Evolutionary conservation across 1,284 basidiomycete genomes (phyloP).

Genomic region (Moesziomyces parantarcticus): DNA sequence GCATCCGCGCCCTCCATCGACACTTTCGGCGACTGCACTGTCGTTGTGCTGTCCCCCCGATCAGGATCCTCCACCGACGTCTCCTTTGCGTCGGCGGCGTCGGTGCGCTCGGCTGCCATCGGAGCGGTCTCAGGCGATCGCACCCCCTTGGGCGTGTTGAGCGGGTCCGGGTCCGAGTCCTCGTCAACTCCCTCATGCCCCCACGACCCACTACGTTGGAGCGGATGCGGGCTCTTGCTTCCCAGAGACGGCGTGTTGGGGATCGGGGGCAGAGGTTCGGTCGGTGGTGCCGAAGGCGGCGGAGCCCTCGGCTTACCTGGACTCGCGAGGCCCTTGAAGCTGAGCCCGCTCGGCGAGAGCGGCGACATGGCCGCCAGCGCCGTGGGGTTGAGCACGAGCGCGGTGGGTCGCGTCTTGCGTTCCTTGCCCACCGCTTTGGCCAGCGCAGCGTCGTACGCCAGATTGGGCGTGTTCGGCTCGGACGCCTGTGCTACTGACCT

Average conservation of each 20-base stretch:
- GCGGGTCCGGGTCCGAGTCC: conserved; percentile 1
- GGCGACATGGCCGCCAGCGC: conserved; percentile 15
- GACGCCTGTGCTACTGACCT: conserved; percentile 10
- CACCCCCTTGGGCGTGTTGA: conserved; percentile 11
- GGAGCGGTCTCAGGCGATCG: background rate
- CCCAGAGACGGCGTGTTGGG: conserved; percentile 41
- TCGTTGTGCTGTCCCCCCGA: no score
- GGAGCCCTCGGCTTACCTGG: conserved; percentile 32
- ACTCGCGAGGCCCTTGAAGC: conserved; percentile 31
- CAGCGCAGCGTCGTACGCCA: conserved; percentile 24
- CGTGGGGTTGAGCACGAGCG: conserved; percentile 28
- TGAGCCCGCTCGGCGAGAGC: conserved; percentile 8
- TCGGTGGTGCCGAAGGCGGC: conserved; percentile 44
- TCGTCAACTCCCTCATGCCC: background rate
- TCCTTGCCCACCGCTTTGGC: conserved; percentile 36
- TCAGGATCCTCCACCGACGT: no score
- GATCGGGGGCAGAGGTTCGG: conserved; percentile 54
- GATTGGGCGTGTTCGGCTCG: conserved; percentile 30
- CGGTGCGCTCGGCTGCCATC: no score
- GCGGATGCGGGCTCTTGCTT: conserved; percentile 16
- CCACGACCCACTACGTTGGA: conserved; percentile 16
- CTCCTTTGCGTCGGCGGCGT: no score
- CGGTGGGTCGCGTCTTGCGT: conserved; percentile 37
- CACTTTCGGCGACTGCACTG: no score
- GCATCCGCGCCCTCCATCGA: background rate